These are phyloP conservation scores for Hanseniaspora lindneri DNA, from an alignment of 805 yeast genomes.

Conservation along the genomic window DNA sequence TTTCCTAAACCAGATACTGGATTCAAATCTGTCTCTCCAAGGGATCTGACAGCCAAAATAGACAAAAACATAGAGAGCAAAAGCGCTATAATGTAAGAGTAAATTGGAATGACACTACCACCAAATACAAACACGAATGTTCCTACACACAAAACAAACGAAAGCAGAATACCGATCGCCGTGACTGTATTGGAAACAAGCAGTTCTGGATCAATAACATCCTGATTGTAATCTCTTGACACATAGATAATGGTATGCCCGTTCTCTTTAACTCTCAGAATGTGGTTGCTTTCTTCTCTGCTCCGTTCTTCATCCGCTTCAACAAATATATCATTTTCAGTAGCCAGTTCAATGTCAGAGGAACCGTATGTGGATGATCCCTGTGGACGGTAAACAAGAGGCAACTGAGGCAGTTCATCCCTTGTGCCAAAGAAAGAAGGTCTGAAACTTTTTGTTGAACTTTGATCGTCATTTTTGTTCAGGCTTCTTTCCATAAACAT, in stretches of 20 bases:
- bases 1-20: constrained; percentile 97
- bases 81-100: constrained; percentile 57
- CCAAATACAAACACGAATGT: constrained; percentile 63
- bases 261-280: constrained; percentile 14
- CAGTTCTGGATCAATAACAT: constrained; percentile 34
- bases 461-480: background rate
- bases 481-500: constrained; percentile 15
- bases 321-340: background rate
- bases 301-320: background rate
- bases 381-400: background rate
- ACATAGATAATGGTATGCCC: constrained; percentile 24
- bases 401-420: constrained; percentile 9
- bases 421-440: constrained; percentile 11
- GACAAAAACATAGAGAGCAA: constrained; percentile 67
- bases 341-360: background rate
- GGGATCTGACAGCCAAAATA: constrained; percentile 78
- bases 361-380: background rate
- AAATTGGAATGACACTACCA: constrained; percentile 48
- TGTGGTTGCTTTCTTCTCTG: constrained; percentile 19
- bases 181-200: constrained; percentile 37
- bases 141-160: constrained; percentile 56
- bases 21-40: constrained; percentile 92
- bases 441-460: background rate
- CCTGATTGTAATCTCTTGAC: constrained; percentile 28
- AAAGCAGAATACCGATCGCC: constrained; percentile 51